Percentiles rank a stretch among this genome's conserved stretches.
Evolutionary conservation across 768 basidiomycete species (phyloP).

Genomic region (Crepidotus variabilis): DNA sequence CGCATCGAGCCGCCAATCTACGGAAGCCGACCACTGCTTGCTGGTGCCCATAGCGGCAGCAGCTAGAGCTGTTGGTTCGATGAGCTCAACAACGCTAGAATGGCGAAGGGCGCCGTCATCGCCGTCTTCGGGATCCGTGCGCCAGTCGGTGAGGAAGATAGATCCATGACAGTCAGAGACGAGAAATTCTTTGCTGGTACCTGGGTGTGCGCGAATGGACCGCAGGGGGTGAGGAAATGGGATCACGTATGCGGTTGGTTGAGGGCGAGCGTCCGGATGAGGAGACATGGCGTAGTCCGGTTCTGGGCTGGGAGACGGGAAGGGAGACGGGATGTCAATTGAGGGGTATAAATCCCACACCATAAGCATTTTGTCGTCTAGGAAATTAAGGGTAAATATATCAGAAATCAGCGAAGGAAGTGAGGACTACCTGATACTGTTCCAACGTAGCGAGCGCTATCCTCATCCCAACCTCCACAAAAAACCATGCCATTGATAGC

Average conservation of each 20-base stretch:
- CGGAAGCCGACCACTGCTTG: conserved; percentile 50
- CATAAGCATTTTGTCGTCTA: conserved; percentile 83
- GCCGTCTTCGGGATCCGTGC: conserved; percentile 57
- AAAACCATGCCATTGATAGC: conserved; percentile 76
- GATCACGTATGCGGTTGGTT: conserved; percentile 77
- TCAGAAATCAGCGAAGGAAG: conserved; percentile 2
- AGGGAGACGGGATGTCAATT: conserved; percentile 37
- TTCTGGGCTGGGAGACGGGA: conserved; percentile 26
- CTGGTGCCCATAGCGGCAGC: conserved; percentile 44
- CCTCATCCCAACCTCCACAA: conserved; percentile 69
- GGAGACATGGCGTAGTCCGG: conserved; percentile 25
- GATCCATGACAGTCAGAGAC: conserved; percentile 74
- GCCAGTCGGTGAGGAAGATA: conserved; percentile 81
- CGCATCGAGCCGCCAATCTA: conserved; percentile 69
- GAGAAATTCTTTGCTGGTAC: conserved; percentile 74
- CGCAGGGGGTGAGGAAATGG: conserved; percentile 69
- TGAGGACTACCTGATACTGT: conserved; percentile 63
- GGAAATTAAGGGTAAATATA: conserved; percentile 5
- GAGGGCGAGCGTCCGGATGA: conserved; percentile 39
- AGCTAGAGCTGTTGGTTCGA: conserved; percentile 64
- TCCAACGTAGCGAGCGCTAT: conserved; percentile 70
- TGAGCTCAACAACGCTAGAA: conserved; percentile 64
- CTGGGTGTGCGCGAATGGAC: conserved; percentile 66
- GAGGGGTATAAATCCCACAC: conserved; percentile 80
- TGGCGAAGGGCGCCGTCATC: conserved; percentile 56